Evolutionary conservation across 768 basidiomycete genomes (phyloP), one percentile per base, ranked within the genome.

Genomic region (Naganishia randhawae): DNA sequence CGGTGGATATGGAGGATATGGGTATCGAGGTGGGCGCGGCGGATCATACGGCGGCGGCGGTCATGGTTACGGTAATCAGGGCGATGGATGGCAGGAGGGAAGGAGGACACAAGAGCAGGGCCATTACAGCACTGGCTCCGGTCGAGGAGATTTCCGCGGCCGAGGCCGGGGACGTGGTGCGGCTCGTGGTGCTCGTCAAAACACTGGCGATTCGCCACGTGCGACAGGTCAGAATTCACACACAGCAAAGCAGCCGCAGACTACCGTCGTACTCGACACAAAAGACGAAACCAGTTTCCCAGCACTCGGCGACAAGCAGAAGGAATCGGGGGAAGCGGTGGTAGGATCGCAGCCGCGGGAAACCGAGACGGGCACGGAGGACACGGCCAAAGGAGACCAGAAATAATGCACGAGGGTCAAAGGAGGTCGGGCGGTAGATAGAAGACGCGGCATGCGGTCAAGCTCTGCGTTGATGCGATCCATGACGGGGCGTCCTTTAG

Each of bases 231-330:
- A 48, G 45, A 48, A 48, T 48, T 4, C 19, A 11, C n/a, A 22
- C n/a, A 22, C n/a, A 3, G 57, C 16, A 1, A 61, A 61, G 13
- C n/a, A 17, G 39, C n/a, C 33, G 35, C 35, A 25, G 33, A 22
- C 57, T 35, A 25, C 54, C 19, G 25, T n/a, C 32, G 33, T 55
- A 16, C 54, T 33, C 33, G 54, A 61, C 41, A 37, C 57, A 19
- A 61, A 61, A 39, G 57, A 61, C 27, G 57, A n/a, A n/a, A 39
- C 8, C 16, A 22, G 35, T 35, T 61, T 42, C 57, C 57, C 57
- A 11, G 57, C 57, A 25, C 57, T 61, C n/a, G 57, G 37, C 3
- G 57, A 61, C 25, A 29, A 25, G 17, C 37, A 35, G 17, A 35
- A 35, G 35, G 57, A 9, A 25, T 22, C 22, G 27, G 39, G 14